Conservation (phyloP, 192 early-diverging fungal genomes). For the Coemansia sp. region DNA sequence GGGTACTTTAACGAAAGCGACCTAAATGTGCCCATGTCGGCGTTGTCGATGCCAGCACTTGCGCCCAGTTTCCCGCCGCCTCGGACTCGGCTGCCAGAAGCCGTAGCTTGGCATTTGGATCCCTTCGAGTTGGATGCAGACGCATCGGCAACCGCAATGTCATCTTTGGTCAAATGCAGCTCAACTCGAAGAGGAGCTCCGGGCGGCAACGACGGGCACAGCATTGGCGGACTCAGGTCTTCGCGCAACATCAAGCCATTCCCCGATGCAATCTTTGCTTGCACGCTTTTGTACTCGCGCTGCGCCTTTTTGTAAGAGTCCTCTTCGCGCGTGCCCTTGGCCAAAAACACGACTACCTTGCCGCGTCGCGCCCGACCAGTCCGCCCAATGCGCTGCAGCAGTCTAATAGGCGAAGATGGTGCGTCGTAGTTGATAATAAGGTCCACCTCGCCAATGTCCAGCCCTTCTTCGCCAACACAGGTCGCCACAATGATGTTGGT, state of each 20-base stretch:
- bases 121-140: not conserved
- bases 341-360: constrained; percentile 45
- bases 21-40: constrained; percentile 19
- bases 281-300: constrained; percentile 48
- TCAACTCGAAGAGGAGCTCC: constrained; percentile 24
- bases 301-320: constrained; percentile 48
- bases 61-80: not conserved
- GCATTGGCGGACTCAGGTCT: constrained; percentile 47
- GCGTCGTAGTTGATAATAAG: constrained; percentile 87
- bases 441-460: constrained; percentile 95
- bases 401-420: constrained; percentile 44
- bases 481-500: constrained; percentile 88
- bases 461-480: constrained; percentile 90
- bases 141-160: constrained; percentile 4
- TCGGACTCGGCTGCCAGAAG: not conserved
- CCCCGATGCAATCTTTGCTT: constrained; percentile 37
- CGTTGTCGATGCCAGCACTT: constrained; percentile 11
- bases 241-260: constrained; percentile 26
- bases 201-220: constrained; percentile 27
- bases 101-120: constrained; percentile 1
- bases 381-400: constrained; percentile 50
- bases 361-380: constrained; percentile 49
- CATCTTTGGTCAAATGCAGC: constrained; percentile 25
- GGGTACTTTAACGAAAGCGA: constrained; percentile 31
- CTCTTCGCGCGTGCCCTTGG: constrained; percentile 48